These are phyloP conservation scores for Solanum boliviense DNA, from an alignment of 257 asterid species.

Conservation along the genomic window DNA sequence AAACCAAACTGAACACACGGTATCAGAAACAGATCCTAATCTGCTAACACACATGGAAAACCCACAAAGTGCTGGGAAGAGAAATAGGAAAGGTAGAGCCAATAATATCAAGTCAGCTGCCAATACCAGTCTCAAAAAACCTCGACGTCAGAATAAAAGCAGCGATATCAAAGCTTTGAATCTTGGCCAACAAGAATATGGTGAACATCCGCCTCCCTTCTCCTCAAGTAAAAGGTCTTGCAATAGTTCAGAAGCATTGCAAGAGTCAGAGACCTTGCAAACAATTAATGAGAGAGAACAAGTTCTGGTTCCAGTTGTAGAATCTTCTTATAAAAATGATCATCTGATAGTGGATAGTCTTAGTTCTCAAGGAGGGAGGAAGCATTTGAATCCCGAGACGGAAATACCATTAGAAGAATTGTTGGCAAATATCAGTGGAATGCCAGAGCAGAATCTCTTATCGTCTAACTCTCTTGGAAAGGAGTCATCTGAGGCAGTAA, in stretches of 20 bases:
- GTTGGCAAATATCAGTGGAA: conserved; percentile 56
- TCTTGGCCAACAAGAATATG: neutral
- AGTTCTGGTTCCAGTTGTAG: conserved; percentile 13
- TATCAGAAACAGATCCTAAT: conserved; percentile 26
- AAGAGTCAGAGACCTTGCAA: conserved; percentile 19
- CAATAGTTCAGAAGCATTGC: conserved; percentile 11
- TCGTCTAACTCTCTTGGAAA: conserved; percentile 16
- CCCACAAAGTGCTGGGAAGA: conserved; percentile 42
- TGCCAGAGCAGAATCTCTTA: conserved; percentile 29
- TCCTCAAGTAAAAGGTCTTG: conserved; percentile 3
- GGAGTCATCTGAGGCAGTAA: conserved; percentile 20
- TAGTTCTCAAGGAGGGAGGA: conserved; percentile 15
- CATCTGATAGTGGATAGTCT: conserved; percentile 17
- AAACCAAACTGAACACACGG: conserved; percentile 16
- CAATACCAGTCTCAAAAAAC: conserved; percentile 10
- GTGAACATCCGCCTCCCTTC: neutral
- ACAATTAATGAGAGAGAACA: conserved; percentile 17
- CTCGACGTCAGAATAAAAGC: conserved; percentile 14
- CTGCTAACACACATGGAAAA: conserved; percentile 19
- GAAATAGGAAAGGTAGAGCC: conserved; percentile 34
- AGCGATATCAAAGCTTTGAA: conserved; percentile 17
- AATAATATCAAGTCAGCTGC: conserved; percentile 12
- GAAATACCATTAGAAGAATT: conserved; percentile 6
- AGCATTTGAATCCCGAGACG: conserved; percentile 11
- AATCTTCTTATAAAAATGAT: conserved; percentile 21